Percentiles rank a stretch among this genome's conserved stretches.
Conservation (phyloP, 176 grass and related monocot genomes). For the Triticum turgidum region DNA sequence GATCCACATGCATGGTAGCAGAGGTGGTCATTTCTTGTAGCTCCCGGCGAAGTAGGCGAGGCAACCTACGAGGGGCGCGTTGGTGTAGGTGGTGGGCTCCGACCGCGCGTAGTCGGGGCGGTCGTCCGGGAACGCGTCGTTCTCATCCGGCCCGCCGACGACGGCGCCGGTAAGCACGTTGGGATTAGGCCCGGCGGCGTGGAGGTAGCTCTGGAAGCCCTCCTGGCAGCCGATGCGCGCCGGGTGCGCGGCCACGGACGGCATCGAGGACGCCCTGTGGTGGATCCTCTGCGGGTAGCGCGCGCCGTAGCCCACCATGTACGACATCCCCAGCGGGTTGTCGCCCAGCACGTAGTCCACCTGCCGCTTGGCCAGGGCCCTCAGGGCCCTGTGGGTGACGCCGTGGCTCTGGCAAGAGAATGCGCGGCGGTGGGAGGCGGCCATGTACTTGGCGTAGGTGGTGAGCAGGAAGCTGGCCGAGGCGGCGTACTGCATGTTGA, state of each 20-base stretch:
- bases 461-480: conserved; percentile 73
- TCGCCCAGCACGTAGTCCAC: conserved; percentile 80
- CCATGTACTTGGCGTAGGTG: conserved; percentile 86
- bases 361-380: conserved; percentile 61
- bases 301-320: conserved; percentile 74
- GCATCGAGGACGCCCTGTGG: conserved; percentile 72
- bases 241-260: conserved; percentile 55
- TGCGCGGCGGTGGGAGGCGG: conserved; percentile 45
- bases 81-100: conserved; percentile 74
- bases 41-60: conserved; percentile 67
- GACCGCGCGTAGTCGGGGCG: conserved; percentile 55
- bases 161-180: conserved; percentile 70
- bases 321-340: conserved; percentile 62
- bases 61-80: conserved; percentile 67
- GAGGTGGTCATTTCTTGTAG: conserved; percentile 25
- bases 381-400: conserved; percentile 38
- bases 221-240: conserved; percentile 64
- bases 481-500: conserved; percentile 80
- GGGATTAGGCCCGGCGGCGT: conserved; percentile 50
- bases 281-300: conserved; percentile 60
- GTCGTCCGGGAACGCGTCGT: conserved; percentile 60
- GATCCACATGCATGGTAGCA: background rate
- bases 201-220: conserved; percentile 51
- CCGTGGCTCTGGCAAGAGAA: conserved; percentile 46
- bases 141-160: conserved; percentile 68